Conservation (phyloP, 2,329 filamentous ascomycete genomes). For the Cladosporium velox region DNA sequence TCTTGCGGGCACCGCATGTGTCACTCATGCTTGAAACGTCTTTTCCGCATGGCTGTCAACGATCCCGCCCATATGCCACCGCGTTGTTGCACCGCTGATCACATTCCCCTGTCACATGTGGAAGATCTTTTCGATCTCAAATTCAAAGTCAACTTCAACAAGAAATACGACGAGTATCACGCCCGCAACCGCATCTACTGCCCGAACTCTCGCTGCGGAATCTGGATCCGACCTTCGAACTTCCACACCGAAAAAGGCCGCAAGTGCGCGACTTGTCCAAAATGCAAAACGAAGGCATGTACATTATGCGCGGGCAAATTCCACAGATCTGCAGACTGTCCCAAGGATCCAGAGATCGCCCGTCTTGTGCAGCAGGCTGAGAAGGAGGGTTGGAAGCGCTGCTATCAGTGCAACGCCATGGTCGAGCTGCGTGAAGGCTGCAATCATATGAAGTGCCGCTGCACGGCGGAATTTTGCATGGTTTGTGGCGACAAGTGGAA, state of each 20-base stretch:
- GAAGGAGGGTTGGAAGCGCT: conserved; percentile 72
- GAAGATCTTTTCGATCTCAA: conserved; percentile 70
- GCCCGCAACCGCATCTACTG: conserved; percentile 77
- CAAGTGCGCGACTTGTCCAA: conserved; percentile 68
- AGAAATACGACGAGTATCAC: conserved; percentile 75
- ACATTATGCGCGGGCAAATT: conserved; percentile 71
- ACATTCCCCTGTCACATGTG: conserved; percentile 75
- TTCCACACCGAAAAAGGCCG: conserved; percentile 59
- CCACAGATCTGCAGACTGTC: conserved; percentile 70
- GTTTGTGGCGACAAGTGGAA: conserved; percentile 82
- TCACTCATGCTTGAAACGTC: conserved; percentile 69
- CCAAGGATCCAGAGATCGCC: conserved; percentile 67
- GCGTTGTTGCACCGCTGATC: conserved; percentile 71
- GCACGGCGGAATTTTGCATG: conserved; percentile 84
- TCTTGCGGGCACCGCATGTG: conserved; percentile 83
- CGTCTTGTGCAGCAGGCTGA: conserved; percentile 65
- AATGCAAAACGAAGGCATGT: conserved; percentile 75
- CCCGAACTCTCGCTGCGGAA: conserved; percentile 69
- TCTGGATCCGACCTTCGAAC: conserved; percentile 75
- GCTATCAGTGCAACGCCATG: conserved; percentile 70
- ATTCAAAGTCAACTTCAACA: conserved; percentile 80
- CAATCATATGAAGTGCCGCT: conserved; percentile 86
- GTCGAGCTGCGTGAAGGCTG: conserved; percentile 81
- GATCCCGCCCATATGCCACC: conserved; percentile 85
- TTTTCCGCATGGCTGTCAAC: conserved; percentile 73